phyloP scores from a whole-genome alignment of 1,284 basidiomycete species.

The Boletus calvinii region DNA sequence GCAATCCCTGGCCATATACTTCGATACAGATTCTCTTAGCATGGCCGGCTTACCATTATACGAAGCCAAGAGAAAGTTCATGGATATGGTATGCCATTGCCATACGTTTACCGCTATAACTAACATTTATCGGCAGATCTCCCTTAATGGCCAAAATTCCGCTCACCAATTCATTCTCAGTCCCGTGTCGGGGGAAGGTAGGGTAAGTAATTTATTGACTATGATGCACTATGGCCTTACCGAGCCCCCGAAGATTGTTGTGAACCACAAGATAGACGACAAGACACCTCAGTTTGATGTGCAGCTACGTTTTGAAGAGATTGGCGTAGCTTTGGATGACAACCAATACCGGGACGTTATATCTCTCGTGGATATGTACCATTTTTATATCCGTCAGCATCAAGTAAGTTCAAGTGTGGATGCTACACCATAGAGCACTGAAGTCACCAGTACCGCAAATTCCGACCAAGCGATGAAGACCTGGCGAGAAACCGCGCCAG shows the following conservation, averaged over 20 bases:
- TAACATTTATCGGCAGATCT: slow-evolving; percentile 53
- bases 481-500: slow-evolving; percentile 65
- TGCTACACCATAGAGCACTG: not conserved
- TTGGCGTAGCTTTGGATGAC: slow-evolving; percentile 90
- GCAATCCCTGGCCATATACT: slow-evolving; percentile 90
- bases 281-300: slow-evolving; percentile 86
- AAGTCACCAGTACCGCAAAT: slow-evolving; percentile 71
- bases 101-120: not conserved
- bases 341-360: slow-evolving; percentile 96
- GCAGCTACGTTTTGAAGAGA: slow-evolving; percentile 90
- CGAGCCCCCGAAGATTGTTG: slow-evolving; percentile 56
- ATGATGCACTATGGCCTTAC: slow-evolving; percentile 4
- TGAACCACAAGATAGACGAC: slow-evolving; percentile 78
- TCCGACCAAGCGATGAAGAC: slow-evolving; percentile 65
- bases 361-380: slow-evolving; percentile 95
- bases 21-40: slow-evolving; percentile 89
- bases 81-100: slow-evolving; percentile 57
- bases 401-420: slow-evolving; percentile 51
- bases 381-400: slow-evolving; percentile 90
- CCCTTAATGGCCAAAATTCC: slow-evolving; percentile 50
- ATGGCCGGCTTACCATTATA: slow-evolving; percentile 69
- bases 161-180: slow-evolving; percentile 94
- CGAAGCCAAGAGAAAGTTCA: slow-evolving; percentile 80
- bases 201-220: slow-evolving; percentile 47
- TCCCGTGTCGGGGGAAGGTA: slow-evolving; percentile 94